These are phyloP conservation scores for Lepiota venenata DNA, from an alignment of 768 basidiomycete genomes.

Conservation along the genomic window DNA sequence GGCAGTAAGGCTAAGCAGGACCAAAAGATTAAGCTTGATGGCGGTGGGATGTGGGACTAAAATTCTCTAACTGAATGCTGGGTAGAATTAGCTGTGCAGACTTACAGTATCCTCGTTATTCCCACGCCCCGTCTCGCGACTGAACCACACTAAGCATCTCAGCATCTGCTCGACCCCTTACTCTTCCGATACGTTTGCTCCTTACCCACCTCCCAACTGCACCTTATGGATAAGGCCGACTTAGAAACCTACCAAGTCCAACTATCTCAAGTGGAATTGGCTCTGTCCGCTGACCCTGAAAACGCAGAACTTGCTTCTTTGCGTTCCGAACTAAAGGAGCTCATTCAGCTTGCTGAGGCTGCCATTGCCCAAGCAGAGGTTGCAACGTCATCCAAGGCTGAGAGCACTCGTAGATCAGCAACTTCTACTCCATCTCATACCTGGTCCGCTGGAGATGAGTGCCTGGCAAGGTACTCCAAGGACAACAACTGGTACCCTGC, in stretches of 20 bases:
- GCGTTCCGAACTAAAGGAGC: constrained; percentile 74
- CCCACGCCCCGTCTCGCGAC: constrained; percentile 7
- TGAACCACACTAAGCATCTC: background rate
- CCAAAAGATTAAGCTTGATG: constrained; percentile 57
- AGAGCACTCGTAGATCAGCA: constrained; percentile 16
- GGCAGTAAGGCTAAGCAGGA: constrained; percentile 89
- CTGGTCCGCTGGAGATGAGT: constrained; percentile 85
- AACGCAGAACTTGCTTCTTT: constrained; percentile 73
- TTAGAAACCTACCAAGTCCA: constrained; percentile 90
- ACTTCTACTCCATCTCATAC: constrained; percentile 46
- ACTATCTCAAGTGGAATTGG: constrained; percentile 83
- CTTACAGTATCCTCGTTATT: background rate
- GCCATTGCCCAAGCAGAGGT: constrained; percentile 67
- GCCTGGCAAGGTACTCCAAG: constrained; percentile 79
- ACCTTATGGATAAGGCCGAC: constrained; percentile 61
- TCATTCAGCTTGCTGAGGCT: constrained; percentile 76
- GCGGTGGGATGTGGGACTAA: constrained; percentile 59
- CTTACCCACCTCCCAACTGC: background rate
- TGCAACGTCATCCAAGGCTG: constrained; percentile 40
- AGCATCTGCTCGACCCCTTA: background rate
- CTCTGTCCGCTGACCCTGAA: constrained; percentile 70
- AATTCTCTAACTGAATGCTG: background rate
- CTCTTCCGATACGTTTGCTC: background rate
- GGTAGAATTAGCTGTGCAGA: too few relatives aligned
- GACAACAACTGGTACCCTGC: constrained; percentile 90